Conservation (phyloP, 169 alveolate genomes). For the Plasmodium cynomolgi region DNA sequence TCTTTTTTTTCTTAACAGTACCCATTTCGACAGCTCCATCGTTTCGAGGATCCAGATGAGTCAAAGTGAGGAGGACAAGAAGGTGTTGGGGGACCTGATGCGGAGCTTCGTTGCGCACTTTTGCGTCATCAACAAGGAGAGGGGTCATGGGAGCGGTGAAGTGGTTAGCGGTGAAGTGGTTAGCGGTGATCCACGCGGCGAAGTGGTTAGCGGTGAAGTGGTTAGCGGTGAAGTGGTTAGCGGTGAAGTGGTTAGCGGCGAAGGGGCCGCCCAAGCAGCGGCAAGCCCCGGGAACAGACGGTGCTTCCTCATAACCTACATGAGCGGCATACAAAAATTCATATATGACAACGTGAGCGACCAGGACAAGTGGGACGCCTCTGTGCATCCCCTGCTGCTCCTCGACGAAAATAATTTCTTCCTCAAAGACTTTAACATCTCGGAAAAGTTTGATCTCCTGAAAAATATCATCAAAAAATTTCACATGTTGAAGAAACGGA, state of each 20-base stretch:
- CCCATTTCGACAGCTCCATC: constrained; percentile 2
- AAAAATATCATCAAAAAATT: constrained; percentile 55
- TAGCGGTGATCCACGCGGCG: background rate
- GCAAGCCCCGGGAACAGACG: background rate
- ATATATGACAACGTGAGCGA: constrained; percentile 58
- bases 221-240: too few species aligned
- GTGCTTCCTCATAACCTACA: constrained; percentile 44
- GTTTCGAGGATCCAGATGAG: background rate
- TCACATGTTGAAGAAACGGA: constrained; percentile 25
- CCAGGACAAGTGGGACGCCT: constrained; percentile 12
- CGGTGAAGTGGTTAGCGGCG: background rate
- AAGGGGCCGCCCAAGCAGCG: background rate
- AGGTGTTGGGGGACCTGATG: background rate
- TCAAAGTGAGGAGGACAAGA: constrained; percentile 22
- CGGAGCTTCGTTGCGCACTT: constrained; percentile 1
- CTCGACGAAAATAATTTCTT: constrained; percentile 29
- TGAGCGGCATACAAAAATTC: constrained; percentile 70
- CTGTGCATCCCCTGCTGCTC: constrained; percentile 55
- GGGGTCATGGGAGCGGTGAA: background rate
- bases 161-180: background rate
- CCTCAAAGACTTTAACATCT: constrained; percentile 65
- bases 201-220: background rate
- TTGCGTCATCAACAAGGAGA: background rate
- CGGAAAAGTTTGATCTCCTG: constrained; percentile 65
- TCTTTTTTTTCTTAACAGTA: constrained; percentile 12